Evolutionary conservation across 2,329 filamentous ascomycete species (phyloP), one percentile per base, ranked within the genome.

Genomic region (Pyricularia grisea): DNA sequence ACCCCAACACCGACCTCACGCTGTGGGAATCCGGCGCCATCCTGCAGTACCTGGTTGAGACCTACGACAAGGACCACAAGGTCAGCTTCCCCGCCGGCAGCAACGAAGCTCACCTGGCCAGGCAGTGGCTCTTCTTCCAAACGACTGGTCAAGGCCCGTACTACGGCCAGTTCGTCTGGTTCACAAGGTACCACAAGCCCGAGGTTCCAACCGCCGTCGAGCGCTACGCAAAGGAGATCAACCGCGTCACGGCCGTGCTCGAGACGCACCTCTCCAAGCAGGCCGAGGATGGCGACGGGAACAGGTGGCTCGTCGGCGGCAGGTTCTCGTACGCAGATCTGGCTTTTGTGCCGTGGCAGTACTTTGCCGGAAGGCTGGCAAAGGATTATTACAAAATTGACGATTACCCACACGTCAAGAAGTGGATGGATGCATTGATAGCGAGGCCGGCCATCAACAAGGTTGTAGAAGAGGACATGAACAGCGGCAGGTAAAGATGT

Each of bases 401-500:
- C 0, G 88, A 92, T 71, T 95, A 93, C 79, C 91, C 92, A 4
- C 77, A 84, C 67, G 76, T 95, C 70, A 88, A 92, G 75, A 87
- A 87, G 65, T 95, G 92, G 92, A 85, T 93, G 72, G 86, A 90
- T 73, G 83, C 83, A 69, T 85, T 94, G 81, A 80, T 87, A n/a
- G 82, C 85, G 72, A 84, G 92, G 3, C 87, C 88, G 0, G 91
- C 83, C 2, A 85, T 93, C n/a, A 86, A 93, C 79, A 90, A 88
- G 77, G 92, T 50, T 17, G 14, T 68, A 17, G 27, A 60, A 1
- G 60, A 63, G 27, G 33, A 42, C 14, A 55, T 55, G 36, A 27
- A 27, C 27, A 27, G 27, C 27, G 27, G 27, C 27, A 27, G 27
- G 27, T 27, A 27, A 27, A 27, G 2, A 27, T 27, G 27, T 27